Base-by-base conservation (phyloP, 352 stramenopile genomes). In the Phytophthora chlamydospora region DNA sequence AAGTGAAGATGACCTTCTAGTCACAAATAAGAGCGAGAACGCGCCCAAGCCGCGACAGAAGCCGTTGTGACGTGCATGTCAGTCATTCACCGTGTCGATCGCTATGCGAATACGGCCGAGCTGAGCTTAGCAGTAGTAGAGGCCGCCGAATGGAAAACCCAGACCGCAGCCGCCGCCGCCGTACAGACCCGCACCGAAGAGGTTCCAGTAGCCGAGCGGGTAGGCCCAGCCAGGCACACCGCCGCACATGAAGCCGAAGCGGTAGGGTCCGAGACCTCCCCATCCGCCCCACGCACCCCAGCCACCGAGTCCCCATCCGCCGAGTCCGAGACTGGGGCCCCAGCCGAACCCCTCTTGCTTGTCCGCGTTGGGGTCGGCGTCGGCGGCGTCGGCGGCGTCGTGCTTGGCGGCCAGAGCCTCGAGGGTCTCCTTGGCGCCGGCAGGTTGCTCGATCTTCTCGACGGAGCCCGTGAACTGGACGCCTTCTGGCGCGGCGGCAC, bases 241-340 rank as follows among this genome's bases (percentile, higher is more conserved):
- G 21, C 57, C 49, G 34, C 44, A 70, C 2, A 24, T 33, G 49
- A 62, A 74, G 33, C 66, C 55, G 45, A 64, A 72, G 64, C 16
- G 97, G 96, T 52, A 98, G 98, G 66, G 95, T 68, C 9, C 98
- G 98, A 70, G 47, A 29, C 43, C 41, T 10, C 40, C 52, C 49
- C 49, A 58, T 16, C 49, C 49, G 32, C 49, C 49, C 49, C 49
- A 47, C 14, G 17, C 17, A n/a, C 36, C 49, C 49, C 49, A 58
- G 1, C 49, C 47, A 13, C 47, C 38, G 14, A 58, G 39, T 11
- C 50, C 50, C n/a, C 39, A 48, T 13, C 51, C 51, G 34, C 38
- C 46, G 8, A 47, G 21, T 19, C 48, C 48, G 2, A 33, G 33
- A 24, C 38, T 38, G 27, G 12, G 29, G 24, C 51, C 32, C 16